Conservation (phyloP, 495 filamentous ascomycete genomes). For the Baudoinia panamericana region DNA sequence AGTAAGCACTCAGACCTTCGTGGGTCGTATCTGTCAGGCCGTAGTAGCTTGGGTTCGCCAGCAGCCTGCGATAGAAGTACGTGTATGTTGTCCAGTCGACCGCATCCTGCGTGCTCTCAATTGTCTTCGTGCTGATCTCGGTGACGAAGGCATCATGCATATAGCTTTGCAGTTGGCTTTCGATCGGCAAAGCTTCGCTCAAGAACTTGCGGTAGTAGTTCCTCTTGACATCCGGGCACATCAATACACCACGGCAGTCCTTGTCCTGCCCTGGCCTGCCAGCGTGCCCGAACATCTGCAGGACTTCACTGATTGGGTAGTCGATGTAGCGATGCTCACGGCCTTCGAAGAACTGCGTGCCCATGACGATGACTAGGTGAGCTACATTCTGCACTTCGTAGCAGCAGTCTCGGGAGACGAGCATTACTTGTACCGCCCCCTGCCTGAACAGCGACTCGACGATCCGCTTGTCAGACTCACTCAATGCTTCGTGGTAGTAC, state of each 20-base stretch:
- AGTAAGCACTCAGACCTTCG: slow-evolving; percentile 81
- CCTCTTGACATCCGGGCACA: slow-evolving; percentile 85
- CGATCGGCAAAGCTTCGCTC: slow-evolving; percentile 88
- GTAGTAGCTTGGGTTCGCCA: slow-evolving; percentile 96
- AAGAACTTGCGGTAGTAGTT: slow-evolving; percentile 99
- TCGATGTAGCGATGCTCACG: slow-evolving; percentile 96
- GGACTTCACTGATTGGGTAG: slow-evolving; percentile 86
- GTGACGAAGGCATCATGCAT: slow-evolving; percentile 94
- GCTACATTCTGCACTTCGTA: slow-evolving; percentile 88
- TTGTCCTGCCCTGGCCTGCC: slow-evolving; percentile 68
- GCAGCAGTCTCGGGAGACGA: slow-evolving; percentile 89
- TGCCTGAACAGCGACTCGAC: slow-evolving; percentile 81
- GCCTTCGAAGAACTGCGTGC: slow-evolving; percentile 96
- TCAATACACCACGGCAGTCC: slow-evolving; percentile 73
- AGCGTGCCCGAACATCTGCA: slow-evolving; percentile 99
- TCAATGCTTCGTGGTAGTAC: slow-evolving; percentile 92
- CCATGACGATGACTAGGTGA: slow-evolving; percentile 90
- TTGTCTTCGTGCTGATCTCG: slow-evolving; percentile 86
- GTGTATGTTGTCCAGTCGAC: slow-evolving; percentile 98
- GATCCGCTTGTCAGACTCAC: slow-evolving; percentile 76
- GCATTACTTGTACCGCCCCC: slow-evolving; percentile 82
- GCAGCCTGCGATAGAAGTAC: slow-evolving; percentile 94
- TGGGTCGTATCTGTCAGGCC: slow-evolving; percentile 78
- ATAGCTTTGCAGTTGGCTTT: slow-evolving; percentile 82
- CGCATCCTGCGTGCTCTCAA: slow-evolving; percentile 90